Evolutionary conservation across 2,329 filamentous ascomycete genomes (phyloP), one percentile per base, ranked within the genome.

Genomic region (Fonsecaea pedrosoi): DNA sequence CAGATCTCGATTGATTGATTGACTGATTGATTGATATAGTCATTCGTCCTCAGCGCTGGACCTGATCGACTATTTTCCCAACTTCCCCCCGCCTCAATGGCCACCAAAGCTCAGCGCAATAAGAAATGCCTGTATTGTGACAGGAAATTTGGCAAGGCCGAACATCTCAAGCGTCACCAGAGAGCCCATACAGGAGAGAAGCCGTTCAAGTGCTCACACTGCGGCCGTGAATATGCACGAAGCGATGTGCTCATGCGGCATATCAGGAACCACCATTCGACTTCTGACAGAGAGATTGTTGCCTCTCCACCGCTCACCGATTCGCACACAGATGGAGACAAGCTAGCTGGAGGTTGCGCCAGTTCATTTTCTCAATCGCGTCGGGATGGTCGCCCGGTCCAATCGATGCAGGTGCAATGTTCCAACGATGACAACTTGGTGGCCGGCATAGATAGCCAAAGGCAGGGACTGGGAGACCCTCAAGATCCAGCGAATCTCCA

Each of bases 151-250:
- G 48, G 35, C 55, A 65, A 65, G 30, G 56, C 55, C 1, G 78
- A 80, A 67, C 78, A 80, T 69, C 67, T 80, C 48, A 80, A 79
- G 70, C 77, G 78, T 21, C 78, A 80, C 67, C 69, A 79, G 50
- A 77, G 78, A 62, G 79, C 77, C 54, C 94, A 98, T 81, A 98
- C 94, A 0, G 94, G 94, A 75, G 94, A 98, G 84, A 98, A 98
- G 84, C 94, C 94, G 0, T 98, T 97, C 87, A 94, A 95, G 81
- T 98, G 94, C 79, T 92, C 93, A 0, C 92, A 97, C 30, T 98
- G 94, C 75, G 94, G 94, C 54, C 98, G 98, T 82, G 92, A 60
- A n/a, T 65, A 65, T 25, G 62, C 40, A 13, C 55, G 62, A 3
- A 60, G 62, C 18, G 62, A 65, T 34, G 62, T 65, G 13, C 54